A percentile compares a stretch with the other conserved stretches of the same genome.
phyloP scores from a whole-genome alignment of 2,329 filamentous ascomycete species.

The Colletotrichum sp. region DNA sequence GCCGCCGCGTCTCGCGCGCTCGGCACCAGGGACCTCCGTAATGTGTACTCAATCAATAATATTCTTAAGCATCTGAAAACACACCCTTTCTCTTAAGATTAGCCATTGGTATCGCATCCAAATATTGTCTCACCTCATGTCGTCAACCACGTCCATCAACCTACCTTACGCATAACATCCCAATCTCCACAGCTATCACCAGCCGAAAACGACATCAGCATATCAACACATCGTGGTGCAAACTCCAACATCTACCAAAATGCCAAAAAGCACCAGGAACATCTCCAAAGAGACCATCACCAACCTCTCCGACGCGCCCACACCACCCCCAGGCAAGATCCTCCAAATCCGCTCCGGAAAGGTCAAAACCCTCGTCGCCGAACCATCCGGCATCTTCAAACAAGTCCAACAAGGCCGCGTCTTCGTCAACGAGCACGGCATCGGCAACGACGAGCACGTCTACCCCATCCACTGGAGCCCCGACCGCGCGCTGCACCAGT shows the following conservation, averaged over 20 bases:
- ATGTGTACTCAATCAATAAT: neutral
- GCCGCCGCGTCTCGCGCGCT: neutral
- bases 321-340: neutral
- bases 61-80: neutral
- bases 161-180: too few species aligned
- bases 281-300: neutral
- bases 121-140: neutral
- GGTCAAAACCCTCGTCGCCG: neutral
- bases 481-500: neutral
- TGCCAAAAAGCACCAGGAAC: neutral
- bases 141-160: neutral
- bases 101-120: neutral
- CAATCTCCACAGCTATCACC: neutral
- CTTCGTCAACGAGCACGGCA: neutral
- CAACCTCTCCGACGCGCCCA: neutral
- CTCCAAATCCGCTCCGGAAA: neutral
- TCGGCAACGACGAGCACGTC: neutral
- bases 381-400: neutral
- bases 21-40: neutral
- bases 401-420: neutral
- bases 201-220: neutral
- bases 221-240: accelerated
- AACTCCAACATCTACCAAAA: neutral
- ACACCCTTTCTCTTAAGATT: neutral
- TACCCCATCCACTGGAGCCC: neutral